Percentiles rank a stretch among this genome's conserved stretches.
phyloP scores from a whole-genome alignment of 768 basidiomycete genomes.

The Trametes villosa region DNA sequence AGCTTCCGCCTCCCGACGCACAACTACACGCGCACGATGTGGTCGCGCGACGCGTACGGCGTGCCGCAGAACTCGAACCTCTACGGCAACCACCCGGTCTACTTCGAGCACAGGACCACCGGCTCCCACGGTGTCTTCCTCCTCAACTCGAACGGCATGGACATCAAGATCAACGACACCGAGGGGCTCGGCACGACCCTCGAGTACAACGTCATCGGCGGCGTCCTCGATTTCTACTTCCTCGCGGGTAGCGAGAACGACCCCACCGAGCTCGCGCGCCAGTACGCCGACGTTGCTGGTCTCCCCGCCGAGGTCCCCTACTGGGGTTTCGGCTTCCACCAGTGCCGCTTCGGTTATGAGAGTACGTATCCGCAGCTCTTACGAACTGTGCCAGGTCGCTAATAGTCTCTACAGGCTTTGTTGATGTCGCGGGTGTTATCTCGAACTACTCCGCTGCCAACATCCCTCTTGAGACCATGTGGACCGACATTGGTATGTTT shows the following conservation, averaged over 20 bases:
- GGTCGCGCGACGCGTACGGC: constrained; percentile 69
- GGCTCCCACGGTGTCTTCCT: constrained; percentile 75
- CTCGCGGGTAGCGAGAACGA: constrained; percentile 65
- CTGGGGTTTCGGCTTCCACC: constrained; percentile 76
- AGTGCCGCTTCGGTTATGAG: constrained; percentile 72
- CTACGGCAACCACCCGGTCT: constrained; percentile 76
- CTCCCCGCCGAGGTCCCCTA: constrained; percentile 73
- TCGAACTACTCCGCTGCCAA: constrained; percentile 59
- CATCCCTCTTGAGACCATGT: constrained; percentile 79
- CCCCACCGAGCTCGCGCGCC: constrained; percentile 60
- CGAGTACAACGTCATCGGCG: constrained; percentile 81
- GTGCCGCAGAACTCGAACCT: constrained; percentile 62
- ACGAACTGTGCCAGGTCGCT: not conserved
- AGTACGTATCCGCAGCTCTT: constrained; percentile 43
- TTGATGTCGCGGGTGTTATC: constrained; percentile 66
- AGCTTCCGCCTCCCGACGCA: constrained; percentile 57
- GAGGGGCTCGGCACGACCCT: constrained; percentile 43
- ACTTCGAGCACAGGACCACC: constrained; percentile 68
- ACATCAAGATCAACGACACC: constrained; percentile 63
- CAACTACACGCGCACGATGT: constrained; percentile 53
- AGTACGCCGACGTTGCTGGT: constrained; percentile 72
- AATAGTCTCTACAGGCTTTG: constrained; percentile 47
- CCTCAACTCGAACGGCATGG: constrained; percentile 76
- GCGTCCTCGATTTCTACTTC: constrained; percentile 80
- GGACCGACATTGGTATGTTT: constrained; percentile 69